These are phyloP conservation scores for Mucor piriformis DNA, from an alignment of 371 early-diverging fungal genomes.

Conservation along the genomic window DNA sequence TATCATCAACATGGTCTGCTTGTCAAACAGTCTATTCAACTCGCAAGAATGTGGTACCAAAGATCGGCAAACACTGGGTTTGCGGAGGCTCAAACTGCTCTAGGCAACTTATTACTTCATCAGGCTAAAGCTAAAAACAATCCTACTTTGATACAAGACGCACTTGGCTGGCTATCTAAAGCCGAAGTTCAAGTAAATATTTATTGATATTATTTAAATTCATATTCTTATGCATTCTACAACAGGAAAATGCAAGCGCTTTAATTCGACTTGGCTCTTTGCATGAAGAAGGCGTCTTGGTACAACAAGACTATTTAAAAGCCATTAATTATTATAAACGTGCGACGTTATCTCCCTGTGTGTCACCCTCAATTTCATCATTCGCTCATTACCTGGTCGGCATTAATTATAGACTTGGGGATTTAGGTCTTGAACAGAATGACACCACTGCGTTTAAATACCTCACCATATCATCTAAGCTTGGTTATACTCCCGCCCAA, in stretches of 20 bases:
- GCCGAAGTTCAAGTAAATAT: slow-evolving; percentile 27
- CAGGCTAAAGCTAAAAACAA: background rate
- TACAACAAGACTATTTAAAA: slow-evolving; percentile 15
- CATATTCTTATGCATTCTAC: background rate
- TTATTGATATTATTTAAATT: background rate
- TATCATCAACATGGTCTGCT: slow-evolving; percentile 30
- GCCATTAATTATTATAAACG: slow-evolving; percentile 25
- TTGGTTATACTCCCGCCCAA: slow-evolving; percentile 35
- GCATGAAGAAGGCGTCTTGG: slow-evolving; percentile 33
- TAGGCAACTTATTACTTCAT: slow-evolving; percentile 26
- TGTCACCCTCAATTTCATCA: slow-evolving; percentile 3
- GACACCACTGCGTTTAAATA: slow-evolving; percentile 23
- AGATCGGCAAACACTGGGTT: slow-evolving; percentile 33
- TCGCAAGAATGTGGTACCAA: slow-evolving; percentile 22
- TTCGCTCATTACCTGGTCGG: slow-evolving; percentile 39
- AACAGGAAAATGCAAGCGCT: slow-evolving; percentile 29
- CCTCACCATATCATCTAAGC: slow-evolving; percentile 26
- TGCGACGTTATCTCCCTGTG: slow-evolving; percentile 11
- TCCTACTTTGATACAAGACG: slow-evolving; percentile 14
- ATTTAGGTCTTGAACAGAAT: slow-evolving; percentile 26
- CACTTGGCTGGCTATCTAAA: slow-evolving; percentile 28
- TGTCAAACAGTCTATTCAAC: slow-evolving; percentile 10
- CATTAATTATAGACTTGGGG: slow-evolving; percentile 30
- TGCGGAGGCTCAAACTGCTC: slow-evolving; percentile 33
- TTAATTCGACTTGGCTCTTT: slow-evolving; percentile 33